Conservation (phyloP, 352 stramenopile genomes). For the Phytophthora megakarya region DNA sequence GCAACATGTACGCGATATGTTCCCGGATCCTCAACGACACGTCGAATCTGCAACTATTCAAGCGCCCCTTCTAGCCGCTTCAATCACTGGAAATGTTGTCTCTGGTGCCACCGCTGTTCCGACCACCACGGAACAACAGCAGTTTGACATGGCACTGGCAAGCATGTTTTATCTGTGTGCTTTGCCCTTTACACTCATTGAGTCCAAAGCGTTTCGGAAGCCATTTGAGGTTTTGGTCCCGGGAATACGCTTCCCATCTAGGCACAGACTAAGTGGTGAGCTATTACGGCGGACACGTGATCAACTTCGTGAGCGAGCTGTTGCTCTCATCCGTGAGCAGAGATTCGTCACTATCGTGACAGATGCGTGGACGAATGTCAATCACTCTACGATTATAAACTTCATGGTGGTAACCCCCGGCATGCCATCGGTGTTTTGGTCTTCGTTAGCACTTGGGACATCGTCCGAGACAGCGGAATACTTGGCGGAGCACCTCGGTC, state of each 20-base stretch:
- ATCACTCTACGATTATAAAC: conserved; percentile 11
- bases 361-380: conserved; percentile 9
- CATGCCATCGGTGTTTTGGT: conserved; percentile 15
- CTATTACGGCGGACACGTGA: conserved; percentile 6
- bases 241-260: conserved; percentile 4
- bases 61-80: too few relatives aligned
- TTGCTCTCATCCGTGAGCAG: too few relatives aligned
- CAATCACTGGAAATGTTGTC: too few relatives aligned
- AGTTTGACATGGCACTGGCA: conserved; percentile 8
- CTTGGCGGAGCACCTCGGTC: neutral
- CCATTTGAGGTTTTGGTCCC: conserved; percentile 2
- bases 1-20: neutral
- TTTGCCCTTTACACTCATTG: conserved; percentile 3
- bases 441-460: neutral
- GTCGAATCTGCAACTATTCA: too few relatives aligned
- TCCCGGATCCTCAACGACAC: too few relatives aligned
- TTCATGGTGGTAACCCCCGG: conserved; percentile 9
- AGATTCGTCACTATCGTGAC: conserved; percentile 10
- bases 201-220: conserved; percentile 14
- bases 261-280: neutral
- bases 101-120: neutral
- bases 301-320: too few relatives aligned
- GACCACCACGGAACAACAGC: conserved; percentile 3
- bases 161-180: conserved; percentile 6
- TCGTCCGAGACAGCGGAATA: neutral